These are phyloP conservation scores for Neurospora terricola DNA, from an alignment of 495 filamentous ascomycete species.

Conservation along the genomic window DNA sequence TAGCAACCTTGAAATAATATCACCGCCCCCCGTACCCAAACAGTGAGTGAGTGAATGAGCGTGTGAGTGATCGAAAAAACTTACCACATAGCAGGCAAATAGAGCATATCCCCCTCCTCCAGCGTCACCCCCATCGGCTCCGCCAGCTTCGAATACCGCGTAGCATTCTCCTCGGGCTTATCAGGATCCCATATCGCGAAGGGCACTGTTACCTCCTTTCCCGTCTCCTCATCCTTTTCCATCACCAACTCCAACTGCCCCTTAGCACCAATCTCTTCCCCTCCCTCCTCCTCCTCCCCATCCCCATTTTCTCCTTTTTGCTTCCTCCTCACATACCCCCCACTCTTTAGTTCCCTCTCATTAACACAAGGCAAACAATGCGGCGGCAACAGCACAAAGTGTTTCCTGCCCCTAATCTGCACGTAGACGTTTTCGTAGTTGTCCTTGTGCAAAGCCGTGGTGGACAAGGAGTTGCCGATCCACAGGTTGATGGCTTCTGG, in stretches of 20 bases:
- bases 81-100: slow-evolving; percentile 65
- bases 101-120: slow-evolving; percentile 67
- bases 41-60: too few relatives aligned
- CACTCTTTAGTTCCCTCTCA: slow-evolving; percentile 41
- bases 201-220: slow-evolving; percentile 37
- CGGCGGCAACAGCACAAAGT: slow-evolving; percentile 61
- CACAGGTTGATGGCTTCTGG: slow-evolving; percentile 73
- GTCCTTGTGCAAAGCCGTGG: slow-evolving; percentile 64
- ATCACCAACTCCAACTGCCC: slow-evolving; percentile 20
- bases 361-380: slow-evolving; percentile 51
- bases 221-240: slow-evolving; percentile 26
- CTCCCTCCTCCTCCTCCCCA: not conserved
- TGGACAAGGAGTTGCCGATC: slow-evolving; percentile 58
- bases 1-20: not conserved
- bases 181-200: slow-evolving; percentile 68
- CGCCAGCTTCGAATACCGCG: slow-evolving; percentile 44
- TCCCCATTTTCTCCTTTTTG: slow-evolving; percentile 11
- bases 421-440: slow-evolving; percentile 77
- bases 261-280: slow-evolving; percentile 22
- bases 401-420: slow-evolving; percentile 57
- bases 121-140: slow-evolving; percentile 51
- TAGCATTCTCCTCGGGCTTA: slow-evolving; percentile 31
- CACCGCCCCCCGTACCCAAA: too few relatives aligned
- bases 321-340: slow-evolving; percentile 33
- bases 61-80: slow-evolving; percentile 7